Conservation (phyloP, 495 filamentous ascomycete genomes). For the Neurospora africana region DNA sequence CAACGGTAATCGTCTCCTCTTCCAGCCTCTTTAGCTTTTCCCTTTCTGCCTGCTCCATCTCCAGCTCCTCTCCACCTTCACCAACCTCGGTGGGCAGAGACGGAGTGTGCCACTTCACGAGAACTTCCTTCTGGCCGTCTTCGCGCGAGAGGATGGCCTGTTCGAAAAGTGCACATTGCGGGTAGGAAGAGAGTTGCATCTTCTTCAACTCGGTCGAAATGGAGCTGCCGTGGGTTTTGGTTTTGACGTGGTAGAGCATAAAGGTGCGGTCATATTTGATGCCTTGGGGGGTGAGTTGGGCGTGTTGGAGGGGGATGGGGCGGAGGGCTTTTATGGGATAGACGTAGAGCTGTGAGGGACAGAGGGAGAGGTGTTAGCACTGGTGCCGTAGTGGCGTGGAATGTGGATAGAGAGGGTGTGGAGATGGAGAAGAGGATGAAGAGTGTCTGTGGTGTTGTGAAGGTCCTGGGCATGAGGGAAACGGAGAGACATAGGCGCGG, state of each 20-base stretch:
- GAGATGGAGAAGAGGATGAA: neutral
- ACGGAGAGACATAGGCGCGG: neutral
- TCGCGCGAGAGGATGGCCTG: constrained; percentile 37
- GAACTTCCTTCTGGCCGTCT: neutral
- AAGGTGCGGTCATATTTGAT: constrained; percentile 68
- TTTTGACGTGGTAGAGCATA: constrained; percentile 56
- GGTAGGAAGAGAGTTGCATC: constrained; percentile 56
- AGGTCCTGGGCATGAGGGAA: neutral
- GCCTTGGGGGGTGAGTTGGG: constrained; percentile 53
- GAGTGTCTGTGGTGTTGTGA: neutral
- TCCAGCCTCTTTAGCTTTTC: neutral
- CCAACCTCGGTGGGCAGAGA: neutral
- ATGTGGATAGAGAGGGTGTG: neutral
- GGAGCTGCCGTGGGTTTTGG: neutral
- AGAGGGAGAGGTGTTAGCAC: neutral
- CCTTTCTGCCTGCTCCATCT: neutral
- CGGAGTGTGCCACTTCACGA: neutral
- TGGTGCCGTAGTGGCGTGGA: neutral
- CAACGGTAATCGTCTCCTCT: neutral
- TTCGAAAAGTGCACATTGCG: constrained; percentile 58
- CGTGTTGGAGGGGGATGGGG: constrained; percentile 44
- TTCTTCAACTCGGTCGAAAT: constrained; percentile 37
- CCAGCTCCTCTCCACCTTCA: neutral
- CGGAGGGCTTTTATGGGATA: constrained; percentile 86
- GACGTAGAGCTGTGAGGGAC: constrained; percentile 57